phyloP scores from a whole-genome alignment of 2,329 filamentous ascomycete genomes.

The Alternaria brassicae region DNA sequence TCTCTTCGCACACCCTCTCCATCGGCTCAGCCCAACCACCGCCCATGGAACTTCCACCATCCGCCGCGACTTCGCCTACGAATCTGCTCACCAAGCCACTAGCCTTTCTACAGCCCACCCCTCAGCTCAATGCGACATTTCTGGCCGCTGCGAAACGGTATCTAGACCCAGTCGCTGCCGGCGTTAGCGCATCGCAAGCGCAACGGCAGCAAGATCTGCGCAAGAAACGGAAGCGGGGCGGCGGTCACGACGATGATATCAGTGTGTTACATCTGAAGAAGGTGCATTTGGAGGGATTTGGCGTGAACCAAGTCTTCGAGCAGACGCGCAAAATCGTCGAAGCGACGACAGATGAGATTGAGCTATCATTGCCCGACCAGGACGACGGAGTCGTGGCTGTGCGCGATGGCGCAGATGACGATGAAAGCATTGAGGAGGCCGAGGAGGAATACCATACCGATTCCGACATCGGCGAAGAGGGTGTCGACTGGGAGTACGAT shows the following conservation, averaged over 20 bases:
- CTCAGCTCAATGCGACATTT: slow-evolving; percentile 71
- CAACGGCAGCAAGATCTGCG: slow-evolving; percentile 70
- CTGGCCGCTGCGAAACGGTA: slow-evolving; percentile 79
- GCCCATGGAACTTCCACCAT: slow-evolving; percentile 41
- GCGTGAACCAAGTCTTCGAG: slow-evolving; percentile 89
- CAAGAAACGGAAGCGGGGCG: slow-evolving; percentile 77
- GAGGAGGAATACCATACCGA: slow-evolving; percentile 36
- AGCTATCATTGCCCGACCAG: slow-evolving; percentile 54
- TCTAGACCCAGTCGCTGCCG: slow-evolving; percentile 77
- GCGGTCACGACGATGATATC: slow-evolving; percentile 55
- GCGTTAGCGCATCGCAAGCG: slow-evolving; percentile 75
- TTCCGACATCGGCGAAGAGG: slow-evolving; percentile 42
- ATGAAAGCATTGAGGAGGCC: slow-evolving; percentile 46
- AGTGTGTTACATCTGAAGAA: slow-evolving; percentile 76
- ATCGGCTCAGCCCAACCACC: slow-evolving; percentile 46
- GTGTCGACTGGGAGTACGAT: slow-evolving; percentile 45
- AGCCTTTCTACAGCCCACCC: slow-evolving; percentile 76
- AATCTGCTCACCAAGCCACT: slow-evolving; percentile 70
- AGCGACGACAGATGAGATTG: slow-evolving; percentile 63
- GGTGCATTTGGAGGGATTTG: slow-evolving; percentile 86
- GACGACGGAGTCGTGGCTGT: slow-evolving; percentile 29
- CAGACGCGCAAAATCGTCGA: slow-evolving; percentile 86
- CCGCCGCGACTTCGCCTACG: slow-evolving; percentile 60
- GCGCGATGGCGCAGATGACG: slow-evolving; percentile 32
- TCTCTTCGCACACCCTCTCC: slow-evolving; percentile 51